Percentiles rank a stretch among this genome's conserved stretches.
Evolutionary conservation across 2,329 filamentous ascomycete genomes (phyloP).

Genomic region (Cylindrodendrum hubeiense): DNA sequence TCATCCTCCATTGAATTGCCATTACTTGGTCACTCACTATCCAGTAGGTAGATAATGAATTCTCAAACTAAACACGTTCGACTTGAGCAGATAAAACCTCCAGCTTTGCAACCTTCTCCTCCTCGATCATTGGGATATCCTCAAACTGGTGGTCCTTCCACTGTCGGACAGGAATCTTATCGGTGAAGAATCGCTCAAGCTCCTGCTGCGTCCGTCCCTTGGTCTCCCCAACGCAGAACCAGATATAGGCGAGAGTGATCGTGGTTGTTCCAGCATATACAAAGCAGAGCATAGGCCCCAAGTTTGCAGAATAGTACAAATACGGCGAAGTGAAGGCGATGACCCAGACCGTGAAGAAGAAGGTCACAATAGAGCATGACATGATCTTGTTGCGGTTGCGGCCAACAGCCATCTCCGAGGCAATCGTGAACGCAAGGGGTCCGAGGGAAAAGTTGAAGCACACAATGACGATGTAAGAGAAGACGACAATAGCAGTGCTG

Average conservation of each 20-base stretch:
- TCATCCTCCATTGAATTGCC: background rate
- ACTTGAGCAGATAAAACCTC: background rate
- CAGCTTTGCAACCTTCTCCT: background rate
- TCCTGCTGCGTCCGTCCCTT: slow-evolving; percentile 51
- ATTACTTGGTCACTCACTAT: background rate
- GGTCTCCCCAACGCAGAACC: slow-evolving; percentile 56
- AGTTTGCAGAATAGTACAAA: slow-evolving; percentile 48
- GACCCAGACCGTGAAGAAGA: slow-evolving; percentile 51
- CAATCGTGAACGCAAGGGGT: slow-evolving; percentile 53
- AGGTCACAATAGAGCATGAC: slow-evolving; percentile 53
- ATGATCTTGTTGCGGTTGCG: slow-evolving; percentile 60
- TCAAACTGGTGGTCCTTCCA: slow-evolving; percentile 39
- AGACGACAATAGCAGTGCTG: slow-evolving; percentile 36
- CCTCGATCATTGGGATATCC: background rate
- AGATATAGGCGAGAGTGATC: slow-evolving; percentile 46
- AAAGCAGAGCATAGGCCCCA: slow-evolving; percentile 51
- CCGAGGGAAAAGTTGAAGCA: slow-evolving; percentile 57
- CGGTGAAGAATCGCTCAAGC: slow-evolving; percentile 54
- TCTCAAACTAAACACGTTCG: background rate
- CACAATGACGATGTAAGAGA: slow-evolving; percentile 48
- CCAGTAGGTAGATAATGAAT: background rate
- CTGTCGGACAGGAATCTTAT: slow-evolving; percentile 48
- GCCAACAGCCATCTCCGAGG: slow-evolving; percentile 57
- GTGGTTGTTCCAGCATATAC: slow-evolving; percentile 48
- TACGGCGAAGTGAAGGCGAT: slow-evolving; percentile 51